Evolutionary conservation across 1,139 yeast species (phyloP).

Genomic region (Diutina neorugosa): DNA sequence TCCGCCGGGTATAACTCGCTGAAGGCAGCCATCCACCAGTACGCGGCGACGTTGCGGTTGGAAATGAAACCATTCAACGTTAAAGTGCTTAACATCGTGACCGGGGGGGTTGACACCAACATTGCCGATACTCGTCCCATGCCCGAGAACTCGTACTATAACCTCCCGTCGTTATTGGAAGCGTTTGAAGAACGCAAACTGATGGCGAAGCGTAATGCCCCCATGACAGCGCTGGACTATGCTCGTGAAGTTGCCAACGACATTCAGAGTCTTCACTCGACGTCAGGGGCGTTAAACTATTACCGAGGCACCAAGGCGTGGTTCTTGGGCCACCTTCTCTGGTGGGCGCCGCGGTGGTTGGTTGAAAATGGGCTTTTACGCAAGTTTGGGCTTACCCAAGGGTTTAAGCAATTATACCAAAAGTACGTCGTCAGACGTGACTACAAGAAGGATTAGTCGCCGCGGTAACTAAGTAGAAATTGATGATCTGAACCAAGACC

Average conservation of each 20-base stretch:
- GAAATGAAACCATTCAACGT: slow-evolving; percentile 70
- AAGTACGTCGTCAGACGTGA: slow-evolving; percentile 14
- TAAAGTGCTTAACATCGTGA: slow-evolving; percentile 54
- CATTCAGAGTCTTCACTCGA: slow-evolving; percentile 23
- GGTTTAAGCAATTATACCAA: slow-evolving; percentile 13
- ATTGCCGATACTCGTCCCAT: slow-evolving; percentile 42
- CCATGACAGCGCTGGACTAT: slow-evolving; percentile 45
- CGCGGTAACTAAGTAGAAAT: not conserved
- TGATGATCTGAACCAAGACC: not conserved
- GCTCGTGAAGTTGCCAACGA: slow-evolving; percentile 45
- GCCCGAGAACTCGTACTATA: slow-evolving; percentile 43
- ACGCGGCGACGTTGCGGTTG: slow-evolving; percentile 33
- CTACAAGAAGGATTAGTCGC: slow-evolving; percentile 5
- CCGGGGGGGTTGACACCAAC: slow-evolving; percentile 49
- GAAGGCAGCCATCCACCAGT: slow-evolving; percentile 5
- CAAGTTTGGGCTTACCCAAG: slow-evolving; percentile 34
- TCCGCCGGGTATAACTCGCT: slow-evolving; percentile 7
- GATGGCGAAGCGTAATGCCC: slow-evolving; percentile 50
- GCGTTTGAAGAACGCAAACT: slow-evolving; percentile 41
- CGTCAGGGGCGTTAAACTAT: slow-evolving; percentile 28
- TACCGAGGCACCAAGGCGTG: slow-evolving; percentile 46
- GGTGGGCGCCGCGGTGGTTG: slow-evolving; percentile 36
- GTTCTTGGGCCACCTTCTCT: slow-evolving; percentile 20
- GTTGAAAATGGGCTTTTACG: slow-evolving; percentile 31
- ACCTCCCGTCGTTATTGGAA: slow-evolving; percentile 35